Evolutionary conservation across 805 yeast genomes (phyloP), one percentile per base, ranked within the genome.

Genomic region (Barnettozyma californica): DNA sequence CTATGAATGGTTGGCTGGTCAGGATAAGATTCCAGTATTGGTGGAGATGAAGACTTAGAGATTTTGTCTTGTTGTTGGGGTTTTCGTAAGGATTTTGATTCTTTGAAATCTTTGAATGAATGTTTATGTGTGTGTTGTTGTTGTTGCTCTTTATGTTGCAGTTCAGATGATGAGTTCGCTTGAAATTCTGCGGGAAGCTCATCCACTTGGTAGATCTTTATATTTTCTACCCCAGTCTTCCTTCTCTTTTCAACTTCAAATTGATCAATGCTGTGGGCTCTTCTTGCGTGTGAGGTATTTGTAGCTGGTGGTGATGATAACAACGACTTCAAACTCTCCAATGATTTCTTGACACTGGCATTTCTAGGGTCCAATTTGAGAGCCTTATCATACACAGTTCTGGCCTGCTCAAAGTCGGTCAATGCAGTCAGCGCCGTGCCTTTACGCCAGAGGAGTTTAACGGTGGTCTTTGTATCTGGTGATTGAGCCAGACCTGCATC

Each of bases 91-190:
- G 38, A 19, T 11, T 23, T 37, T 5, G 44, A 9, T 10, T 9
- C 64, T 80, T 89, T 64, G 82, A 83, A 51, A 95, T 89, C 37
- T 97, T 97, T 54, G 94, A 94, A 44, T 25, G 49, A 18, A 4
- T 47, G 33, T n/a, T 26, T 25, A 9, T 35, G 13, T 13, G 37
- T 34, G 23, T 29, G 34, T 36, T n/a, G 18, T 37, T 7, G 34
- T 35, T 34, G 19, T 19, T n/a, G 38, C 20, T 39, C 8, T 19
- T 21, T 23, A 5, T 5, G 26, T 26, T 11, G 38, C 13, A 6
- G 37, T 10, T 34, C 20, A 16, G 25, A 19, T 19, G 27, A 9
- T 14, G 27, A 18, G 13, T 25, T 39, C 33, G 7, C 4, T 18
- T 45, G 47, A 45, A 62, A 73, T 45, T 69, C 67, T 10, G 43